These are phyloP conservation scores for Aspergillus novoparasiticus DNA, from an alignment of 2,329 filamentous ascomycete genomes.

Conservation along the genomic window DNA sequence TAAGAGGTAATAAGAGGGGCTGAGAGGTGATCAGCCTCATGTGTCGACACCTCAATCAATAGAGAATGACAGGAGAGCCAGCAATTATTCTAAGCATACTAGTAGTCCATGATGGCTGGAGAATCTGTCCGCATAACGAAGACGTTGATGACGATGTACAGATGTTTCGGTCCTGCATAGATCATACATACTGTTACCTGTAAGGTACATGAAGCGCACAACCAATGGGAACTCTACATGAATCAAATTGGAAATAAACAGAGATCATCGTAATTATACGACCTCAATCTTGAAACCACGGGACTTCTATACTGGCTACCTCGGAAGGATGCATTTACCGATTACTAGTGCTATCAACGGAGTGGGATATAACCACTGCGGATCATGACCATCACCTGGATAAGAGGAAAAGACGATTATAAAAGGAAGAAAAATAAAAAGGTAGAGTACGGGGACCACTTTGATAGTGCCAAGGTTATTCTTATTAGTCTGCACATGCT, in stretches of 20 bases:
- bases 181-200: constrained; percentile 6
- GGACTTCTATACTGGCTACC: neutral
- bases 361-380: neutral
- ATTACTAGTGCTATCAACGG: neutral
- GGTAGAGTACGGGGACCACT: neutral
- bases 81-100: neutral
- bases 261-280: neutral
- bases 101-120: neutral
- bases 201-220: neutral
- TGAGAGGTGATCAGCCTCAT: neutral
- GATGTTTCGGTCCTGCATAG: constrained; percentile 4
- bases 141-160: neutral
- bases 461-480: neutral
- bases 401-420: neutral
- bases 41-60: neutral
- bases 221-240: neutral
- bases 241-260: neutral
- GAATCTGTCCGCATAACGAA: neutral
- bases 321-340: neutral
- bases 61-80: neutral
- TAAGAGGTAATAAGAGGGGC: neutral
- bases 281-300: neutral
- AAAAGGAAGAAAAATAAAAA: neutral
- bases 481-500: neutral
- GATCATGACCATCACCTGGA: neutral